Percentiles rank a stretch among this genome's conserved stretches.
Evolutionary conservation across 2,329 filamentous ascomycete genomes (phyloP).

Genomic region (Intubia oerlemansii): DNA sequence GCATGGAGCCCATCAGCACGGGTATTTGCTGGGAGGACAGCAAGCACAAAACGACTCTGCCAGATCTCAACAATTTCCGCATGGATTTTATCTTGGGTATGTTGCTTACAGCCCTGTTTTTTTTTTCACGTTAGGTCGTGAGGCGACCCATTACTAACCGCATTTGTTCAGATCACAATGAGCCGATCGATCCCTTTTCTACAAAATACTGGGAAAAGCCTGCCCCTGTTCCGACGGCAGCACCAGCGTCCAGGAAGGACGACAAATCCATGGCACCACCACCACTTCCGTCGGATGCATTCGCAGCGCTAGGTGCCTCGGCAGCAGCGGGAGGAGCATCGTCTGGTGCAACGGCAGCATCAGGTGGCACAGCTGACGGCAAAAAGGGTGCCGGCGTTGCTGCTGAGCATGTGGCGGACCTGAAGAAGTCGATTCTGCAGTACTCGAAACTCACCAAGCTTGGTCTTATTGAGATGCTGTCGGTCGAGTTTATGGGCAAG

Average conservation of each 20-base stretch:
- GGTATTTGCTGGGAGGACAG: conserved; percentile 68
- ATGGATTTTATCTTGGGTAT: conserved; percentile 58
- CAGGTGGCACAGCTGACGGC: conserved; percentile 2
- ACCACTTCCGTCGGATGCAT: conserved; percentile 8
- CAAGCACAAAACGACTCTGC: too few species aligned
- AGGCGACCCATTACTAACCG: too few species aligned
- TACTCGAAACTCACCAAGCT: conserved; percentile 39
- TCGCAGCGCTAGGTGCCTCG: conserved; percentile 4
- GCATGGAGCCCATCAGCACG: conserved; percentile 55
- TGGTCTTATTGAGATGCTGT: conserved; percentile 53
- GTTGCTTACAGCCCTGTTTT: conserved; percentile 10
- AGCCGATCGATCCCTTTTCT: conserved; percentile 64
- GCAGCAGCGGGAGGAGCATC: neutral
- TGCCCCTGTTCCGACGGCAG: neutral
- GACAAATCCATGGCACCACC: conserved; percentile 9
- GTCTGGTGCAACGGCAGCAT: neutral
- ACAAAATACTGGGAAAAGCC: conserved; percentile 48
- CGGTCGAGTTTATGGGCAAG: conserved; percentile 46
- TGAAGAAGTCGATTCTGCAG: conserved; percentile 48
- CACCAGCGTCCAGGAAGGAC: neutral
- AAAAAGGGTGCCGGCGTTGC: conserved; percentile 26
- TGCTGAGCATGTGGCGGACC: conserved; percentile 36
- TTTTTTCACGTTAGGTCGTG: neutral
- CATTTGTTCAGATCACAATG: conserved; percentile 27
- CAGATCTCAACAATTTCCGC: conserved; percentile 36